Percentiles rank a stretch among this genome's conserved stretches.
phyloP scores from a whole-genome alignment of 2,329 filamentous ascomycete genomes.

The Pezicula neosporulosa region DNA sequence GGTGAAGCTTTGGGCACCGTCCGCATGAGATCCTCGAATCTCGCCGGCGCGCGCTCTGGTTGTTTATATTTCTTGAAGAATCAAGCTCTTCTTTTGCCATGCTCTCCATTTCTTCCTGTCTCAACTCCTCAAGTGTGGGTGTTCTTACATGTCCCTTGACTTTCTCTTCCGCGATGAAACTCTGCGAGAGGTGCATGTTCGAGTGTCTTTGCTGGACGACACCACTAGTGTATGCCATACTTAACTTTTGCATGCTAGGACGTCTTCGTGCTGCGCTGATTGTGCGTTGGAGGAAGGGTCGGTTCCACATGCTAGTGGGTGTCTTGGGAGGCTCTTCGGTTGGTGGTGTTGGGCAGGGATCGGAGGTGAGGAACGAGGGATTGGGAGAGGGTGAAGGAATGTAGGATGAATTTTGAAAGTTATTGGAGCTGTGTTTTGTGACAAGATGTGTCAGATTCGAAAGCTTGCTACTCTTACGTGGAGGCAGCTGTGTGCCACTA shows the following conservation, averaged over 20 bases:
- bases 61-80: too few species aligned
- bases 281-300: conserved; percentile 7
- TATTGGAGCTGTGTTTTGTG: neutral
- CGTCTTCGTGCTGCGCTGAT: conserved; percentile 15
- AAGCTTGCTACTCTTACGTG: conserved; percentile 1
- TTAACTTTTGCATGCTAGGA: conserved; percentile 17
- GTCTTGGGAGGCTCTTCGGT: neutral
- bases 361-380: neutral
- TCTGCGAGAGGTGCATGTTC: neutral
- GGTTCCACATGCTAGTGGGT: neutral
- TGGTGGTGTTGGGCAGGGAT: neutral
- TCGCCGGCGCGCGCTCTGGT: too few species aligned
- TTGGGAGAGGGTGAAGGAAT: neutral
- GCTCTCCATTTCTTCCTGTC: neutral
- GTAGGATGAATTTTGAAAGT: neutral
- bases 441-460: neutral
- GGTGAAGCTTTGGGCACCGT: too few species aligned
- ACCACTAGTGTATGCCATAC: conserved; percentile 8
- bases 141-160: neutral
- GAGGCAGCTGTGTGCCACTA: neutral
- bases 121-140: conserved; percentile 1
- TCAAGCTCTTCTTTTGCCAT: neutral
- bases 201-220: neutral
- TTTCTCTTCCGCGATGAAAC: neutral
- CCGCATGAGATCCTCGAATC: too few species aligned